phyloP scores from a whole-genome alignment of 495 filamentous ascomycete genomes.

The Lindgomyces ingoldianus region DNA sequence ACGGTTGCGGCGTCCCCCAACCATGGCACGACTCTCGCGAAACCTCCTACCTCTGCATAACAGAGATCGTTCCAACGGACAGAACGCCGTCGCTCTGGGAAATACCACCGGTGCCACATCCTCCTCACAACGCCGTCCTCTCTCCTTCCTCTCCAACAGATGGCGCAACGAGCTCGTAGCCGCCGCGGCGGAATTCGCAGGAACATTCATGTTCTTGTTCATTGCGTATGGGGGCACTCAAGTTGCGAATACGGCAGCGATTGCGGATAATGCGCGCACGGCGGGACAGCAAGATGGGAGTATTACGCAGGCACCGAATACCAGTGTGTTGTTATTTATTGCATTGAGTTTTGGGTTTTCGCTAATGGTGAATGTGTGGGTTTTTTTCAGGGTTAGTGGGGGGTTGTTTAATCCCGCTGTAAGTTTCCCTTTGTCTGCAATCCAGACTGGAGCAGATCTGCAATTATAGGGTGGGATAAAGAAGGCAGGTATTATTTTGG shows the following conservation, averaged over 20 bases:
- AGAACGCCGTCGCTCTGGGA: background rate
- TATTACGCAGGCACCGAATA: conserved; percentile 40
- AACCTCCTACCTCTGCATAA: conserved; percentile 16
- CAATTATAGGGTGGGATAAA: no score
- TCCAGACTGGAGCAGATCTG: no score
- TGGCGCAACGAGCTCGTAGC: conserved; percentile 43
- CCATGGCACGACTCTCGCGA: background rate
- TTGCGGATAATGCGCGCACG: conserved; percentile 13
- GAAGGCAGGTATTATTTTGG: no score
- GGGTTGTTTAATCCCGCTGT: conserved; percentile 44
- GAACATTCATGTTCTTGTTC: conserved; percentile 46
- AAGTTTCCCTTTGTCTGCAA: background rate
- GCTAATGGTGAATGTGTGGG: conserved; percentile 47
- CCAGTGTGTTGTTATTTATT: conserved; percentile 42
- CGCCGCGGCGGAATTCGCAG: conserved; percentile 41
- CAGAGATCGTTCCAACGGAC: background rate
- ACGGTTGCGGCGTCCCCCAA: background rate
- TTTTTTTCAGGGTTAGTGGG: conserved; percentile 44
- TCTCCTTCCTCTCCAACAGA: conserved; percentile 4
- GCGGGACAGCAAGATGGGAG: conserved; percentile 43
- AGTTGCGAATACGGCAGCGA: conserved; percentile 38
- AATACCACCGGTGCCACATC: conserved; percentile 2
- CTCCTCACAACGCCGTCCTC: background rate
- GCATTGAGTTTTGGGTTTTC: conserved; percentile 43
- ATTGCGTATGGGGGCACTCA: conserved; percentile 45